Evolutionary conservation across 805 yeast genomes (phyloP).

Genomic region (Metschnikowia orientalis): DNA sequence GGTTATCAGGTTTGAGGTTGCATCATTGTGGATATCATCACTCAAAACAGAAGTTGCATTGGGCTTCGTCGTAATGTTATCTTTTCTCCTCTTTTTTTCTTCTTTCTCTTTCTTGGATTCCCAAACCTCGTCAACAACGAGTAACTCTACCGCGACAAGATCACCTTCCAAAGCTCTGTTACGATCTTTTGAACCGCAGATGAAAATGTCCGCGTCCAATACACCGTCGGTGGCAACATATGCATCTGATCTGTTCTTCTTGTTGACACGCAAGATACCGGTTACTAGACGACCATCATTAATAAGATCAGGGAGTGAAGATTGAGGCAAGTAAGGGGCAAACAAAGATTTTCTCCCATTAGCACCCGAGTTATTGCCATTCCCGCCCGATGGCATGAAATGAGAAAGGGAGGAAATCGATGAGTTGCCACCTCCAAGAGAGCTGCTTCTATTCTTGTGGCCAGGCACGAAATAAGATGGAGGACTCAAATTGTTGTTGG

Average conservation of each 20-base stretch:
- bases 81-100: conserved; percentile 90
- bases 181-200: conserved; percentile 97
- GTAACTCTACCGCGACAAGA: conserved; percentile 88
- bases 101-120: conserved; percentile 93
- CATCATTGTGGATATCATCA: conserved; percentile 78
- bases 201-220: conserved; percentile 93
- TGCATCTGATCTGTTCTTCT: conserved; percentile 95
- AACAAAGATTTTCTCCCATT: conserved; percentile 72
- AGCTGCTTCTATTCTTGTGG: conserved; percentile 65
- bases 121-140: conserved; percentile 98
- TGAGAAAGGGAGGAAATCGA: conserved; percentile 49
- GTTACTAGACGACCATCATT: conserved; percentile 88
- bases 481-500: conserved; percentile 32
- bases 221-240: conserved; percentile 97
- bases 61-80: conserved; percentile 40
- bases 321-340: conserved; percentile 95
- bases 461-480: conserved; percentile 63
- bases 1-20: conserved; percentile 51
- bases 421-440: conserved; percentile 58
- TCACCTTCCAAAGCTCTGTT: conserved; percentile 97
- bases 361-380: conserved; percentile 29
- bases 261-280: conserved; percentile 89
- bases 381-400: conserved; percentile 28
- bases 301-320: conserved; percentile 82
- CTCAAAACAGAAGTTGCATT: conserved; percentile 37